Percentiles rank a stretch among this genome's conserved stretches.
Conservation (phyloP, 106 monocot genomes). For the Gastrodia elata region DNA sequence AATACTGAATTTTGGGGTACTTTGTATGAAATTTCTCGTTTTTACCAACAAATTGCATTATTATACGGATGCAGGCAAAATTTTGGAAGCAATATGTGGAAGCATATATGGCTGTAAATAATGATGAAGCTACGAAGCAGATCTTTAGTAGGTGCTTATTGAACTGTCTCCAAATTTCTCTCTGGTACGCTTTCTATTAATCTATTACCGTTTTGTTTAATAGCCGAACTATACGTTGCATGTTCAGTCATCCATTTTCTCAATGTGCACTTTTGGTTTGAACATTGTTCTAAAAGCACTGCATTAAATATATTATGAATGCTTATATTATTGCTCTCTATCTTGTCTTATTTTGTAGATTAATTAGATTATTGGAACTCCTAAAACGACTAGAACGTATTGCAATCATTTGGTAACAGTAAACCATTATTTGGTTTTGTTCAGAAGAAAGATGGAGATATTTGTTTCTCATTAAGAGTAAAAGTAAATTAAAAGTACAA, state of each 20-base stretch:
- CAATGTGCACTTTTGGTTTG: background rate
- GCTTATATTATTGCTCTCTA: background rate
- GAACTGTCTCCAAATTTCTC: slow-evolving; percentile 82
- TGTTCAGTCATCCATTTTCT: background rate
- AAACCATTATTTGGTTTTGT: background rate
- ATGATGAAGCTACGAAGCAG: slow-evolving; percentile 84
- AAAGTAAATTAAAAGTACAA: too few species aligned
- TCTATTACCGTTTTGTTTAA: background rate
- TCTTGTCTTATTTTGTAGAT: background rate
- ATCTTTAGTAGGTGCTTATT: slow-evolving; percentile 92
- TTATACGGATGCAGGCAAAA: slow-evolving; percentile 44
- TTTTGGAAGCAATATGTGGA: slow-evolving; percentile 98
- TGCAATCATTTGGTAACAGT: background rate
- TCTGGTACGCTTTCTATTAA: slow-evolving; percentile 44
- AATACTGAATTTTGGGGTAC: too few species aligned
- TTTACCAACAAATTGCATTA: background rate
- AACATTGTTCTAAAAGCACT: background rate
- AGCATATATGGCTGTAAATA: slow-evolving; percentile 73
- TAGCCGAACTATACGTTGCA: background rate
- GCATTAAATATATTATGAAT: slow-evolving; percentile 4
- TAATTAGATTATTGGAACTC: background rate
- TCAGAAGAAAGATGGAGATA: too few species aligned
- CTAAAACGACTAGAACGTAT: background rate
- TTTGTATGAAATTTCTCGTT: background rate
- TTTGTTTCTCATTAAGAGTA: too few species aligned